Base-by-base conservation (phyloP, 306 rosid genomes). In the Cicer chorassanicum region DNA sequence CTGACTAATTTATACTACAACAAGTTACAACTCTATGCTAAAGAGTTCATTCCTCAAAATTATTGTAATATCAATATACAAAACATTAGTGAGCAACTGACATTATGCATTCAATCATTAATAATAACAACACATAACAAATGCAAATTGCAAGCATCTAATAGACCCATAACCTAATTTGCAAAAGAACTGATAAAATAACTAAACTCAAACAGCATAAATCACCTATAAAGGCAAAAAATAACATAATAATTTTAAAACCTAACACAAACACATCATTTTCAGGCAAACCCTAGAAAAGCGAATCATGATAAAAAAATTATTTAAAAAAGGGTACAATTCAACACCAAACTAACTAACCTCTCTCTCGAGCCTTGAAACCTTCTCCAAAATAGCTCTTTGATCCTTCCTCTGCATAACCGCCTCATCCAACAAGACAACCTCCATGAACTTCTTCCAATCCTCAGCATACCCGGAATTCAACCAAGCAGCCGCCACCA, bases 391-490 rank as follows among this genome's bases (percentile, higher is more conserved):
- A 16, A 16, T 74, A 57, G 95, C 99, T 77, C 90, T 87, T 4
- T 76, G 86, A 85, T 94, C 96, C 74, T 85, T 92, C 40, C 84
- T 85, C 71, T 79, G 87, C 97, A 94, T 86, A 1, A 74, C 86
- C 19, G 89, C 86, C 77, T 84, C 93, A 21, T 90, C 95, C 39
- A 94, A 76, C 46, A 94, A 44, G 18, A 97, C 98, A 41, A 61
- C 89, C 71, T 91, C 94, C 78, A 67, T 85, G 64, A 91, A 94
- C 79, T 80, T 82, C 84, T 63, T 77, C 99, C 99, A 94, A 55
- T 91, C 99, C 34, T 89, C 89, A 56, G 76, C 74, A 44, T 82
- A 70, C 40, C 81, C 94, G 6, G 79, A 39, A 9, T 67, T 93
- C 10, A 75, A 65, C 12, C 79, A 89, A 51, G 42, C 53, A 38